A percentile compares a stretch with the other conserved stretches of the same genome.
These are phyloP conservation scores for Moesziomyces parantarcticus DNA, from an alignment of 1,284 basidiomycete genomes.

Conservation along the genomic window DNA sequence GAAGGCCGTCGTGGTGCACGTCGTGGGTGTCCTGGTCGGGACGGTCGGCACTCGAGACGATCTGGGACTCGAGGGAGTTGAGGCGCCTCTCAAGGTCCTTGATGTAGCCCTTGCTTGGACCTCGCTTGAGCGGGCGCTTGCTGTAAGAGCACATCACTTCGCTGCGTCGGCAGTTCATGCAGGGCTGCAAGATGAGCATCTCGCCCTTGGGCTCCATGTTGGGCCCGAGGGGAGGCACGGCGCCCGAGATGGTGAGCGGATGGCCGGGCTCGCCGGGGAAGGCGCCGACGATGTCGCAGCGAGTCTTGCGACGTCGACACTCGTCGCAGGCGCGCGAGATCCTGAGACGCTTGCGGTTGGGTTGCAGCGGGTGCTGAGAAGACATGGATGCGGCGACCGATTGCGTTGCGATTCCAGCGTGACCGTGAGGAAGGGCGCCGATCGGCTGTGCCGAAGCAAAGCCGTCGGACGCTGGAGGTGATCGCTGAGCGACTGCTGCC, in stretches of 20 bases:
- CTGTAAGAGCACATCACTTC: constrained; percentile 48
- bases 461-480: background rate
- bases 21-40: constrained; percentile 6
- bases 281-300: constrained; percentile 52
- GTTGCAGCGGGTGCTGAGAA: constrained; percentile 19
- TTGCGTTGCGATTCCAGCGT: background rate
- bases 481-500: background rate
- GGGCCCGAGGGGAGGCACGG: constrained; percentile 32
- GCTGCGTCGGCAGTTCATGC: constrained; percentile 51
- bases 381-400: background rate
- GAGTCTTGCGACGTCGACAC: constrained; percentile 50
- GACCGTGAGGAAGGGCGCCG: background rate
- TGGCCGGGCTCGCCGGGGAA: constrained; percentile 47
- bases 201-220: constrained; percentile 42
- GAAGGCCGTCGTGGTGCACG: background rate
- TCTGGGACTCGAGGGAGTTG: constrained; percentile 52
- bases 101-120: constrained; percentile 56
- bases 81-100: constrained; percentile 58
- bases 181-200: constrained; percentile 57
- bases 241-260: constrained; percentile 42
- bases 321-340: constrained; percentile 52
- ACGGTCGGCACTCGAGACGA: constrained; percentile 10
- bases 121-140: constrained; percentile 53
- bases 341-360: constrained; percentile 43
- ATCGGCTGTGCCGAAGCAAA: background rate